phyloP scores from a whole-genome alignment of 2,329 filamentous ascomycete species.

The Dothistroma septosporum region DNA sequence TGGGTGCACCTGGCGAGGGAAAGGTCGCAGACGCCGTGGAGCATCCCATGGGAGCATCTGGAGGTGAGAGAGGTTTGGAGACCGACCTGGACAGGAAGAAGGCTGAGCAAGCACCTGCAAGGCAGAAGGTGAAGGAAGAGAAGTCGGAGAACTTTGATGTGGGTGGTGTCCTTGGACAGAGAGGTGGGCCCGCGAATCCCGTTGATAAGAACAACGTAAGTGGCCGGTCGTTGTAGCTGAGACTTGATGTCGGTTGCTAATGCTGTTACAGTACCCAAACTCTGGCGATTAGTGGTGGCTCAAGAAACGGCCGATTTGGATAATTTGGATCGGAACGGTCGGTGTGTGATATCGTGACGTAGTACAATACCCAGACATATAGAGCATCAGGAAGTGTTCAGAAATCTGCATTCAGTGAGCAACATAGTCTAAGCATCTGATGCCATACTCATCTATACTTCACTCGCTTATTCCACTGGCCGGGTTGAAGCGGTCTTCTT shows the following conservation, averaged over 20 bases:
- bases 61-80: conserved; percentile 40
- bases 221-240: neutral
- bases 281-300: neutral
- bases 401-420: neutral
- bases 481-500: neutral
- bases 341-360: neutral
- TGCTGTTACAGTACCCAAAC: neutral
- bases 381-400: neutral
- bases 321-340: neutral
- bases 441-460: neutral
- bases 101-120: conserved; percentile 43
- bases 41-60: conserved; percentile 35
- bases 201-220: conserved; percentile 29
- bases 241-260: neutral
- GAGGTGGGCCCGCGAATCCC: conserved; percentile 43
- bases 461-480: neutral
- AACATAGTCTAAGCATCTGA: neutral
- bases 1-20: conserved; percentile 47
- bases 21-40: conserved; percentile 42
- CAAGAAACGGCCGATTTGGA: neutral
- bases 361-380: neutral
- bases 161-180: conserved; percentile 44
- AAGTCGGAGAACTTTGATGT: conserved; percentile 37
- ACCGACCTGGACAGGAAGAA: conserved; percentile 49
- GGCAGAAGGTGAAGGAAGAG: conserved; percentile 40